These are phyloP conservation scores for Marasmius fiardii DNA, from an alignment of 1,284 basidiomycete species.

Conservation along the genomic window DNA sequence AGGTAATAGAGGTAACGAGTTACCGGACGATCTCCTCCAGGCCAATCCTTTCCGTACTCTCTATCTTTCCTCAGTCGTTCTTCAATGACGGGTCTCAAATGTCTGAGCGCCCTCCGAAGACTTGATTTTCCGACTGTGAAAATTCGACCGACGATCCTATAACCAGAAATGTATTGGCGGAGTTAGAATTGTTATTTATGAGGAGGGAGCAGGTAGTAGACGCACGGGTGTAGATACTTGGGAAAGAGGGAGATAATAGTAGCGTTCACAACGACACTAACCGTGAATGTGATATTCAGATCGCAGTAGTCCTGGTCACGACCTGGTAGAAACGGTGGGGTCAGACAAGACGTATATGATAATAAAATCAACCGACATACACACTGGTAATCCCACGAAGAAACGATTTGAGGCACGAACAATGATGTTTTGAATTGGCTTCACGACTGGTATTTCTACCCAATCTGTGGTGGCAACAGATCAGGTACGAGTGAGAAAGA, in stretches of 20 bases:
- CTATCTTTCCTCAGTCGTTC: constrained; percentile 15
- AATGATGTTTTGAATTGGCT: constrained; percentile 17
- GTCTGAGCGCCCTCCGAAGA: background rate
- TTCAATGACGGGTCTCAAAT: constrained; percentile 11
- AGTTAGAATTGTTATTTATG: no score
- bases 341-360: background rate
- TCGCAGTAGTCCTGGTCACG: constrained; percentile 19
- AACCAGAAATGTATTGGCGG: no score
- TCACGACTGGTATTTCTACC: constrained; percentile 12
- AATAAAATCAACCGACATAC: constrained; percentile 9
- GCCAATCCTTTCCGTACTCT: constrained; percentile 15
- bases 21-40: constrained; percentile 11
- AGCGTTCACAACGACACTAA: constrained; percentile 1
- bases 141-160: constrained; percentile 13
- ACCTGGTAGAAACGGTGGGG: background rate
- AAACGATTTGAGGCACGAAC: constrained; percentile 21
- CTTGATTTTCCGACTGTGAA: constrained; percentile 8
- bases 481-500: background rate
- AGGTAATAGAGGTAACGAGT: background rate
- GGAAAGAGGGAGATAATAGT: constrained; percentile 5
- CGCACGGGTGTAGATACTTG: constrained; percentile 7
- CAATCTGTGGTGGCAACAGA: constrained; percentile 18
- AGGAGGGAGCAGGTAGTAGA: no score
- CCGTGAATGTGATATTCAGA: constrained; percentile 9
- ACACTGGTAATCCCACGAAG: constrained; percentile 23